A percentile compares a stretch with the other conserved stretches of the same genome.
phyloP scores from a whole-genome alignment of 2,329 filamentous ascomycete species.

The Achaetomium macrosporum region DNA sequence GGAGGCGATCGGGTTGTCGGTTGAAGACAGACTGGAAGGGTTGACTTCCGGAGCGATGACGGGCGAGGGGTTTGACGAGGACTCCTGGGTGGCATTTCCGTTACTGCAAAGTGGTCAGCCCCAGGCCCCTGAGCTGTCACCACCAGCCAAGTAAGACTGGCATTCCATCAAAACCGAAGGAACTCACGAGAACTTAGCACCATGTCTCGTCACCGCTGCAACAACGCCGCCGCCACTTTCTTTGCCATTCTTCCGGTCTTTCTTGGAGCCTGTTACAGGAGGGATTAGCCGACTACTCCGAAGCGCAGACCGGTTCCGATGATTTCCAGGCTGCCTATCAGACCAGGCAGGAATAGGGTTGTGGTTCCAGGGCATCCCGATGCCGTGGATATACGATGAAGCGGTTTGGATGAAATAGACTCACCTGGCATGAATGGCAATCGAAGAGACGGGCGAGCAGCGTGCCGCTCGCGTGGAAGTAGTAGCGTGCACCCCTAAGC shows the following conservation, averaged over 20 bases:
- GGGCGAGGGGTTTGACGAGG: conserved; percentile 39
- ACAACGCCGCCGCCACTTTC: conserved; percentile 44
- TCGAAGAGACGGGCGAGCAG: conserved; percentile 18
- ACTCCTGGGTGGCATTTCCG: conserved; percentile 31
- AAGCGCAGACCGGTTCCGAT: background rate
- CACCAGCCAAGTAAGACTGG: background rate
- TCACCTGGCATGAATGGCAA: conserved; percentile 28
- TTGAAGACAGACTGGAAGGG: conserved; percentile 34
- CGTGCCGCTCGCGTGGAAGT: conserved; percentile 18
- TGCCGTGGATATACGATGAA: background rate
- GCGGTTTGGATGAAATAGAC: conserved; percentile 6
- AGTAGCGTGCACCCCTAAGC: conserved; percentile 11
- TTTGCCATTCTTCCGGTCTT: conserved; percentile 51
- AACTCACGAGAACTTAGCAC: conserved; percentile 47
- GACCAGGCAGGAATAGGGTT: background rate
- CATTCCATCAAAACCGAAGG: conserved; percentile 1
- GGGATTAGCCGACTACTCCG: conserved; percentile 18
- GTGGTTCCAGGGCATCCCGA: background rate
- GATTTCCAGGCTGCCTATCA: background rate
- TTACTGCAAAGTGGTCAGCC: conserved; percentile 22
- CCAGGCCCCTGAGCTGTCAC: background rate
- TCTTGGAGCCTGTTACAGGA: conserved; percentile 38
- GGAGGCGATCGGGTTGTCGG: conserved; percentile 40
- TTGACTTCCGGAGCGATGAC: conserved; percentile 43
- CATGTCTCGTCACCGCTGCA: conserved; percentile 49